Conservation (phyloP, 768 basidiomycete species). For the Tubosaeta sp. region DNA sequence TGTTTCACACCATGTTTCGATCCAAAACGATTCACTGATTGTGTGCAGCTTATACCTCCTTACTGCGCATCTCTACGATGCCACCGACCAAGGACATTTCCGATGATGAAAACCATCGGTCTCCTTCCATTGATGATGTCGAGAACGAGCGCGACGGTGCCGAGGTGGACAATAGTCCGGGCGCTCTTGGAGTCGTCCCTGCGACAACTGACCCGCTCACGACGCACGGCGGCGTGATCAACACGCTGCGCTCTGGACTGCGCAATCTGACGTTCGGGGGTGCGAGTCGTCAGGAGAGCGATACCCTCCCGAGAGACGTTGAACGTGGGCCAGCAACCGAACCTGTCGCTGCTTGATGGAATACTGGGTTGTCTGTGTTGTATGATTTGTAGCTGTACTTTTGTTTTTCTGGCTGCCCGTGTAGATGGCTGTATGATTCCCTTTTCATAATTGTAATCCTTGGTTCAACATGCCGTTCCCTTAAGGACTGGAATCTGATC, state of each 20-base stretch:
- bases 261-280: slow-evolving; percentile 21
- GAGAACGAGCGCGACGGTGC: slow-evolving; percentile 20
- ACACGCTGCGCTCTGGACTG: slow-evolving; percentile 22
- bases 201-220: slow-evolving; percentile 11
- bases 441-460: background rate
- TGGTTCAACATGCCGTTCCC: no score
- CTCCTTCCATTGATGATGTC: slow-evolving; percentile 25
- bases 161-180: background rate
- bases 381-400: background rate
- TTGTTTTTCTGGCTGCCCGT: background rate
- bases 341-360: slow-evolving; percentile 10
- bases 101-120: slow-evolving; percentile 26
- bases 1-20: background rate
- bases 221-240: slow-evolving; percentile 19
- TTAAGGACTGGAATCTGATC: no score
- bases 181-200: background rate
- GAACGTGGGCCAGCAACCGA: slow-evolving; percentile 21
- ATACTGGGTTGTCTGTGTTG: background rate
- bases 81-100: slow-evolving; percentile 45
- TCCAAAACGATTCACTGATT: background rate
- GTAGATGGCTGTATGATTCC: background rate
- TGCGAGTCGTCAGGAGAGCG: slow-evolving; percentile 16
- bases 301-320: slow-evolving; percentile 28
- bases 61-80: slow-evolving; percentile 74
- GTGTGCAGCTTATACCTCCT: slow-evolving; percentile 74